A percentile compares a stretch with the other conserved stretches of the same genome.
These are phyloP conservation scores for Steccherinum ochraceum DNA, from an alignment of 768 basidiomycete species.

Conservation along the genomic window DNA sequence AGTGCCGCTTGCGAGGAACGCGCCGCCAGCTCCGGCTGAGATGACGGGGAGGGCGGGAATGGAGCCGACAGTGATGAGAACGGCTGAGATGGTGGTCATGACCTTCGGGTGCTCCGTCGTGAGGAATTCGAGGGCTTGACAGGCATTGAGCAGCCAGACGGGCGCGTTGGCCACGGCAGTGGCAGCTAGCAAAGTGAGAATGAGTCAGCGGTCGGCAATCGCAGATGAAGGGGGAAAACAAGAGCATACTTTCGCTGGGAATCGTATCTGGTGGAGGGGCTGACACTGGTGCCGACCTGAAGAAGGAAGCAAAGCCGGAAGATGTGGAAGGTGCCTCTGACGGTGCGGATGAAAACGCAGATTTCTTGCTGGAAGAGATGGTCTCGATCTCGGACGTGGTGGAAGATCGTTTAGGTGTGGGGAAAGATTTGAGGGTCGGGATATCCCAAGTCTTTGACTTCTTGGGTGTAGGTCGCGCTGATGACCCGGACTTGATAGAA, in stretches of 20 bases:
- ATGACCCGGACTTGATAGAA: slow-evolving; percentile 2
- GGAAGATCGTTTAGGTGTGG: slow-evolving; percentile 18
- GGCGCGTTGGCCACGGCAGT: slow-evolving; percentile 56
- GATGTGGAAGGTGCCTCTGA: slow-evolving; percentile 9
- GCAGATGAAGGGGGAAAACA: not conserved
- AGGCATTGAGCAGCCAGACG: slow-evolving; percentile 72
- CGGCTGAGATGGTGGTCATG: slow-evolving; percentile 68
- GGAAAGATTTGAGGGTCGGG: slow-evolving; percentile 16
- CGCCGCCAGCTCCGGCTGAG: slow-evolving; percentile 63
- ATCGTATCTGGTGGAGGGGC: slow-evolving; percentile 8
- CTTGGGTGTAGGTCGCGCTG: slow-evolving; percentile 9
- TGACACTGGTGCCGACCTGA: not conserved
- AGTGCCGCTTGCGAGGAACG: slow-evolving; percentile 64
- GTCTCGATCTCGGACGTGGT: slow-evolving; percentile 20
- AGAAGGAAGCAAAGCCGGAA: not conserved
- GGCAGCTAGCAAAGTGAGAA: slow-evolving; percentile 21
- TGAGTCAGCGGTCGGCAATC: not conserved
- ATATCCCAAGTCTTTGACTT: slow-evolving; percentile 18
- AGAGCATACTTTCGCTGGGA: slow-evolving; percentile 13
- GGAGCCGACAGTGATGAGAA: slow-evolving; percentile 74
- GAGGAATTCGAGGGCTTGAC: slow-evolving; percentile 68
- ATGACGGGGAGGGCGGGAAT: slow-evolving; percentile 69
- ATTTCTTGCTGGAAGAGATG: slow-evolving; percentile 13
- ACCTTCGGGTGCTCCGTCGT: slow-evolving; percentile 70
- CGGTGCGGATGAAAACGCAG: slow-evolving; percentile 9